A percentile compares a stretch with the other conserved stretches of the same genome.
These are phyloP conservation scores for Ceratobasidium sp. DNA, from an alignment of 1,284 basidiomycete genomes.

Conservation along the genomic window DNA sequence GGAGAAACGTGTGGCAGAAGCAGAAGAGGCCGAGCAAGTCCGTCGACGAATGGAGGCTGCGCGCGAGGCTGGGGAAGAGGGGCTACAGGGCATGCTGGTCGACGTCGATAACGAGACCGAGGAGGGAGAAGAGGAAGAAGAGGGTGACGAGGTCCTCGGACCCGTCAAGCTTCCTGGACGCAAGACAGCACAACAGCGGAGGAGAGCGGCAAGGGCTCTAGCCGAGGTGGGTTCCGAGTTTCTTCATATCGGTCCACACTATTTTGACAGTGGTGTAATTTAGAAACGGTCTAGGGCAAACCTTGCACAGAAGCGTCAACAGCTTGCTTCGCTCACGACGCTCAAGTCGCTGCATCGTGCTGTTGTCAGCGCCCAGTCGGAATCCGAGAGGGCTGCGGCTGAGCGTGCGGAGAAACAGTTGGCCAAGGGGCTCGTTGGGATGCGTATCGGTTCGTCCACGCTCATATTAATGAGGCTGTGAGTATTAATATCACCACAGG, in stretches of 20 bases:
- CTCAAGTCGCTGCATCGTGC: constrained; percentile 67
- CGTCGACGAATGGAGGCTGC: constrained; percentile 67
- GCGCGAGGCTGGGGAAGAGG: constrained; percentile 55
- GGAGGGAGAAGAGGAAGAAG: constrained; percentile 58
- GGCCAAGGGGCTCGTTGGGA: constrained; percentile 71
- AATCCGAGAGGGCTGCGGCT: constrained; percentile 63
- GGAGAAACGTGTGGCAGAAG: constrained; percentile 67
- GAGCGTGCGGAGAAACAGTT: constrained; percentile 63
- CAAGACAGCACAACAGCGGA: constrained; percentile 82
- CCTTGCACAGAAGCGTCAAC: constrained; percentile 68
- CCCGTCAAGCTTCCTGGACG: constrained; percentile 64
- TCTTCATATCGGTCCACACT: constrained; percentile 25
- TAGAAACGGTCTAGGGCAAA: constrained; percentile 76
- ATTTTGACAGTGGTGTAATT: constrained; percentile 19
- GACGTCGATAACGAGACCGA: constrained; percentile 61
- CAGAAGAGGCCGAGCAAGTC: constrained; percentile 60
- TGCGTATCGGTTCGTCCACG: constrained; percentile 62
- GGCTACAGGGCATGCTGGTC: constrained; percentile 71
- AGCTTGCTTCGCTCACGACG: constrained; percentile 69
- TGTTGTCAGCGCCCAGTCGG: constrained; percentile 60
- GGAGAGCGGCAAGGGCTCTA: constrained; percentile 69
- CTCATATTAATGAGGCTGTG: neutral
- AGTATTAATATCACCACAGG: constrained; percentile 58
- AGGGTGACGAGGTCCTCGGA: constrained; percentile 53
- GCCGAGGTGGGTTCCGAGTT: constrained; percentile 67